Conservation (phyloP, 148 eudicot species). For the Pouteria glomerata region DNA sequence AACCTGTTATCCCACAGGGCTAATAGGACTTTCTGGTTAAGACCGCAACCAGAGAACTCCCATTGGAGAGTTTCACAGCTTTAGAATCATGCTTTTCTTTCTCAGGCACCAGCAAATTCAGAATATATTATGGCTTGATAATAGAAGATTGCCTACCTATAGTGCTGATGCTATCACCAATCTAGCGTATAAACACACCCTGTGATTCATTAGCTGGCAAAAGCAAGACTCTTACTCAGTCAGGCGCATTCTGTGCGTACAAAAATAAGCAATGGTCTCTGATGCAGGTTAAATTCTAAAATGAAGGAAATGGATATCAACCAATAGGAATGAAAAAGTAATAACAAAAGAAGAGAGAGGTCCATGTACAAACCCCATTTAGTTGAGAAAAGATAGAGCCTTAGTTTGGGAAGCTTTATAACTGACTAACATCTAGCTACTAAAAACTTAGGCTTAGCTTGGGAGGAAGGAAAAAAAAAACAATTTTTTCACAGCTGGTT, state of each 20-base stretch:
- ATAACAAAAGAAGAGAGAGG: too few relatives aligned
- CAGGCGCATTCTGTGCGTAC: not conserved
- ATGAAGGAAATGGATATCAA: too few relatives aligned
- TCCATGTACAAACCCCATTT: too few relatives aligned
- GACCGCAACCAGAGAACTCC: not conserved
- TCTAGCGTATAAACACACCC: not conserved
- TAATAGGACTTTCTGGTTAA: not conserved
- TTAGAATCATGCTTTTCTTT: not conserved
- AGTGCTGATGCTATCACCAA: not conserved
- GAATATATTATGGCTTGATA: not conserved
- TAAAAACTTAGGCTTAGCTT: too few relatives aligned
- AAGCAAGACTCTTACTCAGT: not conserved
- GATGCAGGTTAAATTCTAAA: too few relatives aligned
- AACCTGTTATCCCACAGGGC: not conserved
- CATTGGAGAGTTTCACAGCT: not conserved
- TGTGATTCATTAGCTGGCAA: not conserved
- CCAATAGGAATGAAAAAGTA: too few relatives aligned
- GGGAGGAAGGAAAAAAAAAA: too few relatives aligned
- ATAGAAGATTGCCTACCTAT: not conserved
- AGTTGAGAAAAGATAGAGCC: too few relatives aligned
- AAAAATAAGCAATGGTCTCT: not conserved
- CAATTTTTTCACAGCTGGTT: too few relatives aligned
- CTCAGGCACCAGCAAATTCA: not conserved
- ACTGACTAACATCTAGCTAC: too few relatives aligned
- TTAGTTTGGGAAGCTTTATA: too few relatives aligned